Conservation (phyloP, 495 filamentous ascomycete genomes). For the Pyrenula aspistea region DNA sequence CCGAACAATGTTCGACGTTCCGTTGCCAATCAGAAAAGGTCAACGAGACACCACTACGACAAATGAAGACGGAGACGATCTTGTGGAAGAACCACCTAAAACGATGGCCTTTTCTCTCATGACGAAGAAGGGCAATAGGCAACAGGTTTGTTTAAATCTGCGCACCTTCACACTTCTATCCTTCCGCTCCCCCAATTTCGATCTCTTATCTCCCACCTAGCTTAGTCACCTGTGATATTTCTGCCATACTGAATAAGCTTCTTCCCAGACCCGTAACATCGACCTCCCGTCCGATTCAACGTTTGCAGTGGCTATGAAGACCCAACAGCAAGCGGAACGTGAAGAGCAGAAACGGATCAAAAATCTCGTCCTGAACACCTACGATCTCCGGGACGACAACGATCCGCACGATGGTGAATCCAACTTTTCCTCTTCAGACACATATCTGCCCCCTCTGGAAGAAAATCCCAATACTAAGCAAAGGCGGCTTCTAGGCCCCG, state of each 20-base stretch:
- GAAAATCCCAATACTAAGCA: constrained; percentile 4
- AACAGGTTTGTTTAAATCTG: constrained; percentile 50
- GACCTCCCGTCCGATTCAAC: constrained; percentile 89
- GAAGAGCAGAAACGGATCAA: constrained; percentile 98
- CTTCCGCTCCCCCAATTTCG: neutral
- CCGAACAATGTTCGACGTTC: constrained; percentile 86
- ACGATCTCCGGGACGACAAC: constrained; percentile 72
- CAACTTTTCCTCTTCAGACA: constrained; percentile 17
- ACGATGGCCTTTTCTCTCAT: constrained; percentile 93
- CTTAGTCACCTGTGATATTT: neutral
- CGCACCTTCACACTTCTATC: neutral
- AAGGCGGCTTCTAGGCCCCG: constrained; percentile 12
- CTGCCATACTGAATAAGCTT: constrained; percentile 1
- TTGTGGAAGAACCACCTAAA: constrained; percentile 20
- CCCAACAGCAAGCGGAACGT: constrained; percentile 83
- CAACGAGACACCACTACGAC: constrained; percentile 33
- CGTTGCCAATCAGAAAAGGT: constrained; percentile 74
- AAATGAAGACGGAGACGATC: neutral
- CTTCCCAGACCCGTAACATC: constrained; percentile 71
- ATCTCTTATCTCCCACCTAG: neutral
- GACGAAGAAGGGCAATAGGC: constrained; percentile 91
- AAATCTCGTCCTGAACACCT: constrained; percentile 79
- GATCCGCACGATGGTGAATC: constrained; percentile 54
- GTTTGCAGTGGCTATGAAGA: constrained; percentile 92
- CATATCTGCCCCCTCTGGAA: constrained; percentile 2